Evolutionary conservation across 257 asterid genomes (phyloP), one percentile per base, ranked within the genome.

Genomic region (Solanum clarkiae): DNA sequence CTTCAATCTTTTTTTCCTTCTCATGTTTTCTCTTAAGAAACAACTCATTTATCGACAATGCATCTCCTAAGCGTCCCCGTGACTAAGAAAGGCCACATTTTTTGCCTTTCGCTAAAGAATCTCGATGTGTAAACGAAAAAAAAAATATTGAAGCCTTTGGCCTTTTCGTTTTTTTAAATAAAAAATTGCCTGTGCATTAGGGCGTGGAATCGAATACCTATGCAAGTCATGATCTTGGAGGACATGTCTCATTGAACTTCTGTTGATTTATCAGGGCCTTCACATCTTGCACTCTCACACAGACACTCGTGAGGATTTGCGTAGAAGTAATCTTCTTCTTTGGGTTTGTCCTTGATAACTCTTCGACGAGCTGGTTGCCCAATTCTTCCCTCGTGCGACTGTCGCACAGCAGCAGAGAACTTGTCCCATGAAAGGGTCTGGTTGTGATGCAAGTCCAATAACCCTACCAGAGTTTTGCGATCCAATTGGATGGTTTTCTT

Each of bases 311-410:
- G 92, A 74, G 98, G 97, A 87, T 95, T 95, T 47, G 98, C 89
- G 57, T 93, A 95, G 88, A 94, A 95, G 77, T 94, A 95, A 45
- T 94, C 98, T 92, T 94, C 98, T 91, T 95, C 98, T 85, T 95
- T 95, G 13, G 98, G 98, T 86, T 92, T 93, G 84, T 92, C 95
- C 45, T 87, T 79, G 36, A 94, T 71, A 84, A 87, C 90, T 85
- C 70, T 88, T n/a, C 95, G 94, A 3, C 3, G 89, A 80, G 91
- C 84, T 6, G 95, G 94, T 90, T 93, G 98, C 20, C 98, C 98
- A 89, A 93, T 89, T 92, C 94, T 89, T 59, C 84, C 85, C 89
- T 91, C 91, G 32, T 92, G 98, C 7, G 90, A 87, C 87, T 85
- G 74, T 80, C 84, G 86, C 66, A 94, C 94, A 17, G 92, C 90